Base-by-base conservation (phyloP, 768 basidiomycete species). In the Russula olivacea region DNA sequence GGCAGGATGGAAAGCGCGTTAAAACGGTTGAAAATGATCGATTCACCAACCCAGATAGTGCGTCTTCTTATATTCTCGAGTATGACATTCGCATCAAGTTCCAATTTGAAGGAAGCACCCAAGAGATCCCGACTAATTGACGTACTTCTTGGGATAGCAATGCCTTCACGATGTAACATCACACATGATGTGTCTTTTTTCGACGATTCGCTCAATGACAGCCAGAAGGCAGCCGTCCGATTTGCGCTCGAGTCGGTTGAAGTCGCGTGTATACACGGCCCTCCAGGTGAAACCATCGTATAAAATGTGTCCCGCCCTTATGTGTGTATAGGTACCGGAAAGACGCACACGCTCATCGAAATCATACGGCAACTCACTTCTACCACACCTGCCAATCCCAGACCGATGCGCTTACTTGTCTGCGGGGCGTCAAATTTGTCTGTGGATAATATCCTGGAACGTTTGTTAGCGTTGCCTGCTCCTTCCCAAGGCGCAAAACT, bases 351-450 rank as follows among this genome's bases (percentile, higher is more conserved):
- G 0, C 79, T 99, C 19, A 88, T 98, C 38, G 96, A 99, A 73
- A 82, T 97, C 55, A 91, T 98, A 62, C 85, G 91, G 32, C 95
- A 98, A 69, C 75, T 94, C 25, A 84, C 85, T 1, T 76, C 79
- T 4, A 69, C 74, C 43, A 77, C 81, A 0, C 66, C 79, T 2
- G 66, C 72, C 15, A 83, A 81, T 64, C 78, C 80, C 15, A 82
- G 80, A 64, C 77, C 83, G 2, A 75, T 78, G 41, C 82, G 87
- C 36, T 75, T 97, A 4, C 83, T 98, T 14, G 87, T 98, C 4
- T 97, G 95, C 69, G 93, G 94, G 23, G 94, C 93, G 9, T 93
- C 91, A 3, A 97, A 99, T 69, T 78, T 99, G 55, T 89, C 95
- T 1, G 93, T 97, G 1, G 97, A 99, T 73, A 99, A 99, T 73